A percentile compares a stretch with the other conserved stretches of the same genome.
Conservation (phyloP, 2,329 filamentous ascomycete species). For the Achaetomium macrosporum region DNA sequence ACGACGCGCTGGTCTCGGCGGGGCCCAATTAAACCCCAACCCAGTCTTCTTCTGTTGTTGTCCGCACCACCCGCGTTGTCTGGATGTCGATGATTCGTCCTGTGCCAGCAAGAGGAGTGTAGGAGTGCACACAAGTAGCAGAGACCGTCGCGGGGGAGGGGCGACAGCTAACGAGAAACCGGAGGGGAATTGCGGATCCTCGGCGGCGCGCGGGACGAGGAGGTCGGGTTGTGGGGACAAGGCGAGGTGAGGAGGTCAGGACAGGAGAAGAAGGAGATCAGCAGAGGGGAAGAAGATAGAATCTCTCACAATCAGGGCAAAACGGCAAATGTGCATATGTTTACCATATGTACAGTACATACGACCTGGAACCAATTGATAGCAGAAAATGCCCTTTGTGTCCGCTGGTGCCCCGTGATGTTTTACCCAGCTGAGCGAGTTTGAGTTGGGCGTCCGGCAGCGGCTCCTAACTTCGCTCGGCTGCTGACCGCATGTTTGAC, state of each 20-base stretch:
- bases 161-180: background rate
- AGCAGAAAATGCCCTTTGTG: background rate
- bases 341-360: too few species aligned
- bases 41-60: slow-evolving; percentile 16
- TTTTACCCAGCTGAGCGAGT: background rate
- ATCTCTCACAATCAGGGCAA: too few species aligned
- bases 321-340: too few species aligned
- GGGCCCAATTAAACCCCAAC: slow-evolving; percentile 23
- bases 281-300: too few species aligned
- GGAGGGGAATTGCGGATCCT: slow-evolving; percentile 7
- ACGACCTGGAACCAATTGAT: background rate
- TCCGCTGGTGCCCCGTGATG: background rate
- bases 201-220: background rate
- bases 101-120: background rate
- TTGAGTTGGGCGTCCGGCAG: slow-evolving; percentile 7
- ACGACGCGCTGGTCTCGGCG: slow-evolving; percentile 20
- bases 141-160: slow-evolving; percentile 5
- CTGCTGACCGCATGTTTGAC: slow-evolving; percentile 21
- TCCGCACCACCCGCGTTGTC: slow-evolving; percentile 16
- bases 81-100: slow-evolving; percentile 19
- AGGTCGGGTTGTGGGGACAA: slow-evolving; percentile 12
- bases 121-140: background rate
- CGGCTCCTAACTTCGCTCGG: slow-evolving; percentile 6
- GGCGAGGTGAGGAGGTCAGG: slow-evolving; percentile 6
- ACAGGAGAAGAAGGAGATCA: background rate